Evolutionary conservation across 768 basidiomycete genomes (phyloP), one percentile per base, ranked within the genome.

Genomic region (Lentinula sp.): DNA sequence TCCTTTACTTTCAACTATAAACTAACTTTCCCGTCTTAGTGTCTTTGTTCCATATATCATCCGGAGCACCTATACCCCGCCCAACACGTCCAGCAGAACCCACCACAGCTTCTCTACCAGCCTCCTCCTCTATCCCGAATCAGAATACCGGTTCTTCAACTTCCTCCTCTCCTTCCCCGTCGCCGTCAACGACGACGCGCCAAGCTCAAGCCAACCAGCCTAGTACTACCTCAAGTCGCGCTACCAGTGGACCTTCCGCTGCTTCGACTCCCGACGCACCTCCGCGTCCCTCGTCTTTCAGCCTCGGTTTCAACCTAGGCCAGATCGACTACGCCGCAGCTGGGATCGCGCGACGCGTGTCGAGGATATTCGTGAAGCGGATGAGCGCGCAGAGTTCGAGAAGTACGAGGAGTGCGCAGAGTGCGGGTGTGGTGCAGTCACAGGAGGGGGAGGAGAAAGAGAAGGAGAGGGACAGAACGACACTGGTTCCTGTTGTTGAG

Each of bases 291-390:
- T 59, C 57, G 6, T 59, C 57, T 10, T 50, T 46, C n/a, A 49
- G 57, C 32, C 37, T 59, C 10, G 45, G 46, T 5, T 39, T 57
- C 7, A 18, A 28, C 37, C 18, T 57, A 5, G 57, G 54, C 18
- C 60, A 56, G 16, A 39, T 62, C 50, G 60, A 63, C 11, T 60
- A 60, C 35, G 59, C 59, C 1, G 50, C 59, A 1, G 40, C 60
- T 18, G 31, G 34, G 1, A 40, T 48, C 46, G 59, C 54, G 16
- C 37, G 59, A 3, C 49, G 59, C 16, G 50, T 60, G 10, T 60
- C 50, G 48, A 35, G 50, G 35, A 52, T 60, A 40, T 50, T 59
- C 57, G 45, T 48, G 28, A 59, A 39, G 46, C 28, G 57, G n/a
- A 50, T 48, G 48, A 56, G 54, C 18, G 54, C 37, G 54, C 37